These are phyloP conservation scores for Mortierella sp. DNA, from an alignment of 371 early-diverging fungal species.

Conservation along the genomic window DNA sequence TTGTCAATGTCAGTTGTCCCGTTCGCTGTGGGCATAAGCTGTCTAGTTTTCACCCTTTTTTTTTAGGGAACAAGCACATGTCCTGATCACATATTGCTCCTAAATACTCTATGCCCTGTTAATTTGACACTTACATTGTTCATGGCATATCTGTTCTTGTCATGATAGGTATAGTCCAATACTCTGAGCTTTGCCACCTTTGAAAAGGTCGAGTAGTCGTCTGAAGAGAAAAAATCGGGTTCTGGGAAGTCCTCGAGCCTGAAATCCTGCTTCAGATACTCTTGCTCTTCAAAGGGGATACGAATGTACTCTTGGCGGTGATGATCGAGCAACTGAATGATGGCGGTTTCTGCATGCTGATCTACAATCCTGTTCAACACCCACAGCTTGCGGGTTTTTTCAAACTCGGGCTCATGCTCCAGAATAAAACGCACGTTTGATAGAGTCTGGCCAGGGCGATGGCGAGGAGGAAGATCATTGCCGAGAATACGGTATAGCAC, in stretches of 20 bases:
- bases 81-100: neutral
- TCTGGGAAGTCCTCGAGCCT: slow-evolving; percentile 75
- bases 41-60: neutral
- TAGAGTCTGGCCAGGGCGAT: slow-evolving; percentile 75
- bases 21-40: neutral
- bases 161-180: slow-evolving; percentile 76
- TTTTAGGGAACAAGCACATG: slow-evolving; percentile 5
- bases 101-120: neutral
- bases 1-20: neutral
- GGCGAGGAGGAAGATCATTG: slow-evolving; percentile 80
- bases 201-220: slow-evolving; percentile 71
- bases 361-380: slow-evolving; percentile 79
- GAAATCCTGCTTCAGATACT: slow-evolving; percentile 73
- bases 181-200: slow-evolving; percentile 73
- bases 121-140: slow-evolving; percentile 71
- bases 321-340: slow-evolving; percentile 67
- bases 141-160: slow-evolving; percentile 81
- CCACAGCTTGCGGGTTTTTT: slow-evolving; percentile 73
- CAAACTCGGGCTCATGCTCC: slow-evolving; percentile 74
- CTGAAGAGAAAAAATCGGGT: slow-evolving; percentile 75
- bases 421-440: slow-evolving; percentile 77
- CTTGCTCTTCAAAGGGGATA: slow-evolving; percentile 70
- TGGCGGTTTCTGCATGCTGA: slow-evolving; percentile 67
- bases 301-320: slow-evolving; percentile 71
- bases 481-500: slow-evolving; percentile 78